Percentiles rank a stretch among this genome's conserved stretches.
These are phyloP conservation scores for Flaveria trinervia DNA, from an alignment of 129 eudicot genomes.

Conservation along the genomic window DNA sequence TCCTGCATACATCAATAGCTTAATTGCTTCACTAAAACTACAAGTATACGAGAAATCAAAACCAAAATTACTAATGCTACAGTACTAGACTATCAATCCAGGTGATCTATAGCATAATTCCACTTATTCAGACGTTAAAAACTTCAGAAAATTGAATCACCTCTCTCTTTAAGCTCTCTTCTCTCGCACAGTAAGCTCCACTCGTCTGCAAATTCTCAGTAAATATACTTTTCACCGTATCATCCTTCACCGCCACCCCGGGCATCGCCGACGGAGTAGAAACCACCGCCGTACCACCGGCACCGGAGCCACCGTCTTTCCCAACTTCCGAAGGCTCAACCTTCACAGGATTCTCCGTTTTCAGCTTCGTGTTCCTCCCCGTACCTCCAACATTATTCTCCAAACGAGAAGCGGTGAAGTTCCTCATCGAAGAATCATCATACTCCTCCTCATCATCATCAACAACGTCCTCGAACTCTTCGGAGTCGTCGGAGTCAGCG, in stretches of 20 bases:
- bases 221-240: conserved; percentile 61
- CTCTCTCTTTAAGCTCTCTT: conserved; percentile 91
- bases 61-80: neutral
- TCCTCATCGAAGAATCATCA: conserved; percentile 67
- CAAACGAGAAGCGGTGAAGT: conserved; percentile 73
- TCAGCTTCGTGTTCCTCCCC: conserved; percentile 61
- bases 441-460: conserved; percentile 78
- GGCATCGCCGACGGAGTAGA: conserved; percentile 39
- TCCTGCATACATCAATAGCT: conserved; percentile 54
- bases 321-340: conserved; percentile 60
- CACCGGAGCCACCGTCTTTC: conserved; percentile 49
- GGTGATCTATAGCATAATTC: neutral
- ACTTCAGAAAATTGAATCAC: conserved; percentile 31
- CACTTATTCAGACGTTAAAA: neutral
- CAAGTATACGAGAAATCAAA: neutral
- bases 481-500: conserved; percentile 73
- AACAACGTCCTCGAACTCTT: conserved; percentile 69
- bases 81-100: neutral
- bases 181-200: conserved; percentile 94
- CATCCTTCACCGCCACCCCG: conserved; percentile 73
- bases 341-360: conserved; percentile 60
- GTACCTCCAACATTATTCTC: conserved; percentile 50
- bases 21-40: conserved; percentile 12
- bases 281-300: conserved; percentile 29
- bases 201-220: conserved; percentile 93